Evolutionary conservation across 805 yeast species (phyloP), one percentile per base, ranked within the genome.

Genomic region (Wickerhamomyces canadensis): DNA sequence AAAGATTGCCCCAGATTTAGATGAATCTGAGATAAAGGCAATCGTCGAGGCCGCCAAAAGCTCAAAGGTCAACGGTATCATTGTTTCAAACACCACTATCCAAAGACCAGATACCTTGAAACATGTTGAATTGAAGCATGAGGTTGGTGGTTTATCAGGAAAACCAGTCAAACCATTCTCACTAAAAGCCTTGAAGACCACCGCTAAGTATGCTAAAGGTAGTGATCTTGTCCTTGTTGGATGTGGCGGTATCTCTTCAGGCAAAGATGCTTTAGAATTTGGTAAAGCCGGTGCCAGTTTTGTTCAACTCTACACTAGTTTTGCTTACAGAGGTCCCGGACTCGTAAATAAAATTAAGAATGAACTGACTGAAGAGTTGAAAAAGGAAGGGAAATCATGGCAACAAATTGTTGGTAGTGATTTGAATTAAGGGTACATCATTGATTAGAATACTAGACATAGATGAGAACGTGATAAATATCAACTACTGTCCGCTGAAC

Each of bases 201-300:
- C 91, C 49, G 78, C 93, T 40, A 80, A 84, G 49, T 72, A 84
- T 55, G 75, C 95, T 26, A 86, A 86, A 51, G 85, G 76, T 43
- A 72, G 83, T 1, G 70, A 77, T 36, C 60, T 88, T 45, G 84
- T 88, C 2, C 70, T 91, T 30, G 74, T 91, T 47, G 98, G 98
- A 24, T 88, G 96, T 62, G 98, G 98, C 40, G 98, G 98, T 47
- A 87, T 91, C 48, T 68, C 82, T n/a, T 63, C 69, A 18, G 98
- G 96, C 38, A 70, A 78, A 46, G 98, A 91, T 56, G 97, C 89
- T 0, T 65, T 89, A 34, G 97, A 89, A 48, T 91, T 81, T 60
- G 96, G 93, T 24, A 78, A 76, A 53, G 95, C 96, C 1, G 98
- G 98, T 40, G 98, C 98, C 12, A 72, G 83, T n/a, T 84, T 80